Evolutionary conservation across 23 red algal genomes (phyloP).

Genomic region (Gracilaria vermiculophylla): DNA sequence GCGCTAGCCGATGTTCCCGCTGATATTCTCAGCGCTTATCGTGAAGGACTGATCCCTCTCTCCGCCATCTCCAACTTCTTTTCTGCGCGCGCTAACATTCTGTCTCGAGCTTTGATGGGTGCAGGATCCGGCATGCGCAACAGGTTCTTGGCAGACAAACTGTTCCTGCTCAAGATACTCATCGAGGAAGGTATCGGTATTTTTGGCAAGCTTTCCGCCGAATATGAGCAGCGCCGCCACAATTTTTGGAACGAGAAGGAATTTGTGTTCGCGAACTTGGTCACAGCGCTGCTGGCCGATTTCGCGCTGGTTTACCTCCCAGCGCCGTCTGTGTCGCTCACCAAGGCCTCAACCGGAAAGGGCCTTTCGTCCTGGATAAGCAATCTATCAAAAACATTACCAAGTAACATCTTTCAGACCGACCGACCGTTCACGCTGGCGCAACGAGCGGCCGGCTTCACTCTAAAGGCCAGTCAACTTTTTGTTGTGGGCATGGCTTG

Average conservation of each 20-base stretch:
- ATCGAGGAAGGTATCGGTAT: slow-evolving; percentile 97
- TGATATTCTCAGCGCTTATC: slow-evolving; percentile 76
- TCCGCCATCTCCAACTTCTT: slow-evolving; percentile 79
- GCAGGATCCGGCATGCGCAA: slow-evolving; percentile 78
- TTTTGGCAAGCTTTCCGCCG: slow-evolving; percentile 93
- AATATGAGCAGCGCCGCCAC: slow-evolving; percentile 86
- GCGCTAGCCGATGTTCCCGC: slow-evolving; percentile 66
- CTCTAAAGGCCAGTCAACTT: slow-evolving; percentile 79
- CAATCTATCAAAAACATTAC: slow-evolving; percentile 47
- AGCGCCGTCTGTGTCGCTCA: slow-evolving; percentile 77
- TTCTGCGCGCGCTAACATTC: slow-evolving; percentile 57
- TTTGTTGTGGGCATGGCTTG: slow-evolving; percentile 84
- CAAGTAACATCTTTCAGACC: slow-evolving; percentile 94
- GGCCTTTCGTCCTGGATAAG: slow-evolving; percentile 59
- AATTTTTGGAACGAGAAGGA: slow-evolving; percentile 91
- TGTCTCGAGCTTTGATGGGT: slow-evolving; percentile 76
- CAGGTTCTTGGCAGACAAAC: slow-evolving; percentile 91
- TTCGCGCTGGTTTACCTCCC: slow-evolving; percentile 96
- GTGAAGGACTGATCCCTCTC: slow-evolving; percentile 53
- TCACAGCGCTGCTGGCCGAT: slow-evolving; percentile 94
- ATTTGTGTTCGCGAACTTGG: slow-evolving; percentile 96
- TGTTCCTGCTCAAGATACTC: slow-evolving; percentile 91
- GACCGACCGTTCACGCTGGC: slow-evolving; percentile 87
- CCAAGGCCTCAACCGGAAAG: not conserved
- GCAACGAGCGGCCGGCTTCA: slow-evolving; percentile 78